These are phyloP conservation scores for Alternaria sp. DNA, from an alignment of 2,329 filamentous ascomycete species.

Conservation along the genomic window DNA sequence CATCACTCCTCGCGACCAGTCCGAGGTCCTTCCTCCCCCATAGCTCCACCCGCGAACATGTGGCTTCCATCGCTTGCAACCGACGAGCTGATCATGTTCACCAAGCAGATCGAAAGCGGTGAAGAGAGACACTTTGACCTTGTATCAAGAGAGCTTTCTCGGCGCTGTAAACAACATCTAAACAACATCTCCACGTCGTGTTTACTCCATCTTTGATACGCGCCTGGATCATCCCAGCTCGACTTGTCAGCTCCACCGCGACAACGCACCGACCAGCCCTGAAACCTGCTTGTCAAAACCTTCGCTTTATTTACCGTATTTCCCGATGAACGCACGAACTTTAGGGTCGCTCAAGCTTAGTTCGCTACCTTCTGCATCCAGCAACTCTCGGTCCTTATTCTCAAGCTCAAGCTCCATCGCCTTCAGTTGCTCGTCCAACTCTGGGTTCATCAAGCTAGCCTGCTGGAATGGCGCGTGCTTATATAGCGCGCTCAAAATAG, in stretches of 20 bases:
- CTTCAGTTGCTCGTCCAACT: slow-evolving; percentile 45
- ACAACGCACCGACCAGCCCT: slow-evolving; percentile 12
- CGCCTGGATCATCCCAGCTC: slow-evolving; percentile 9
- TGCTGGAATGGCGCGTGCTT: slow-evolving; percentile 46
- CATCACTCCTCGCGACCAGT: slow-evolving; percentile 30
- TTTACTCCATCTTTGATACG: slow-evolving; percentile 5
- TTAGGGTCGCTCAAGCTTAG: slow-evolving; percentile 42
- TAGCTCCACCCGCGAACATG: slow-evolving; percentile 17
- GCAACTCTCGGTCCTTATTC: slow-evolving; percentile 49
- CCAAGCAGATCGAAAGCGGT: not conserved
- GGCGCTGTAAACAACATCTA: slow-evolving; percentile 6
- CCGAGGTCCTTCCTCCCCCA: slow-evolving; percentile 26
- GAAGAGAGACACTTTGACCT: not conserved
- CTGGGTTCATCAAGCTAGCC: slow-evolving; percentile 35
- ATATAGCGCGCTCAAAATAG: slow-evolving; percentile 50
- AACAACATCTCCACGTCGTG: slow-evolving; percentile 6
- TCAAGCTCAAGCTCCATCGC: slow-evolving; percentile 51
- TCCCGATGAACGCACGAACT: slow-evolving; percentile 45
- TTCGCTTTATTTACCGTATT: slow-evolving; percentile 35
- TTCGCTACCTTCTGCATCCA: slow-evolving; percentile 47
- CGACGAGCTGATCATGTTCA: slow-evolving; percentile 10
- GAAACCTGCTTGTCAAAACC: not conserved
- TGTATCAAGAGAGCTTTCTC: not conserved
- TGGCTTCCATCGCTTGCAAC: slow-evolving; percentile 4
- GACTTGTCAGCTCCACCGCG: slow-evolving; percentile 6